Evolutionary conservation across 139 green algal species (phyloP).

Genomic region (Limnomonas spitsbergensis): DNA sequence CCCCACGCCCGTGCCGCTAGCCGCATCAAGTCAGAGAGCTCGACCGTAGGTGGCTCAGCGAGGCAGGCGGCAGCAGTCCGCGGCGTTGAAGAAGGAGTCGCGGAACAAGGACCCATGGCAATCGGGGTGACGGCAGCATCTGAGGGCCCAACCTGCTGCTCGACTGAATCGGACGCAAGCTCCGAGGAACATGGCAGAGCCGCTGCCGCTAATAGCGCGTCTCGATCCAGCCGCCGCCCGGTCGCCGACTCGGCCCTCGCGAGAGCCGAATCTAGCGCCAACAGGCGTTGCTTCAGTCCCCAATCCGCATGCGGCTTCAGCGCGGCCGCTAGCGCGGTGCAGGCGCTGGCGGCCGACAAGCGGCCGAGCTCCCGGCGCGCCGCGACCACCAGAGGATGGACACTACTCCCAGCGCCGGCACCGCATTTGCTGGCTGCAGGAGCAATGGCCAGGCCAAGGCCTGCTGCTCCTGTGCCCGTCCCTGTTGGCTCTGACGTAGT

Average conservation of each 20-base stretch:
- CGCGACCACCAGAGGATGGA: neutral
- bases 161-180: no score
- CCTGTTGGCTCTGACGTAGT: neutral
- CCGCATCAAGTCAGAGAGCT: conserved; percentile 26
- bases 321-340: conserved; percentile 43
- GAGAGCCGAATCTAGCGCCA: conserved; percentile 43
- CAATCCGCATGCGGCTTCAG: conserved; percentile 46
- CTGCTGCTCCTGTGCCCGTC: neutral
- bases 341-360: conserved; percentile 36
- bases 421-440: neutral
- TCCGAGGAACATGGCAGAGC: no score
- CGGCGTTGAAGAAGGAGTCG: neutral
- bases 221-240: neutral
- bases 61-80: neutral
- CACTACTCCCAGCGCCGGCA: neutral
- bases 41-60: conserved; percentile 5
- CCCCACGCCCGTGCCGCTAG: conserved; percentile 33
- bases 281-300: conserved; percentile 30
- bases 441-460: neutral
- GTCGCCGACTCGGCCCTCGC: conserved; percentile 51
- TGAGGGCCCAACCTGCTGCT: neutral
- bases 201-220: conserved; percentile 16
- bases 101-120: no score
- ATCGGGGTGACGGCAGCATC: neutral
- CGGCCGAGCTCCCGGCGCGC: neutral